These are phyloP conservation scores for Diospyros lotus DNA, from an alignment of 148 eudicot species.

Conservation along the genomic window DNA sequence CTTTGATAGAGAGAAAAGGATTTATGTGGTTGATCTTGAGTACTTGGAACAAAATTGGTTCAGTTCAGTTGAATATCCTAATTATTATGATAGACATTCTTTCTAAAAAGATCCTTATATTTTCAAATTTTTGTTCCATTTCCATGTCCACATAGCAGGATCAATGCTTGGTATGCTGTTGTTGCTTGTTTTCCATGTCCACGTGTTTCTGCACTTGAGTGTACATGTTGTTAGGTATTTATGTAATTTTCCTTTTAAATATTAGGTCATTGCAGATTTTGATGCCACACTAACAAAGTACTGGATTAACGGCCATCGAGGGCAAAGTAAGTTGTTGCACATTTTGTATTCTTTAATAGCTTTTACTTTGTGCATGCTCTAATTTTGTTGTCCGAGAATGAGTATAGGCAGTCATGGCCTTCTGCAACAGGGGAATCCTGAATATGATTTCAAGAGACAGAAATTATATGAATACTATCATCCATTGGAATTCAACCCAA, in stretches of 20 bases:
- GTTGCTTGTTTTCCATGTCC: neutral
- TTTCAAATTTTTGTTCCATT: neutral
- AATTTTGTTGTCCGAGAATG: constrained; percentile 20
- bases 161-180: neutral
- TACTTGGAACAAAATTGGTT: no score
- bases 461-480: constrained; percentile 71
- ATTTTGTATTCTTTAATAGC: neutral
- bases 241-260: constrained; percentile 14
- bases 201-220: neutral
- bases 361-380: neutral
- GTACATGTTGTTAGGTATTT: neutral
- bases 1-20: no score
- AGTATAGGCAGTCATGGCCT: constrained; percentile 79
- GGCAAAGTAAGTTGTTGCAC: constrained; percentile 57
- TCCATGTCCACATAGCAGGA: neutral
- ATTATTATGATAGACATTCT: neutral
- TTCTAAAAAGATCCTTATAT: neutral
- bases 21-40: no score
- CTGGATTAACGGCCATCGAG: constrained; percentile 71
- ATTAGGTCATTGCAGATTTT: constrained; percentile 90
- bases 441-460: constrained; percentile 72
- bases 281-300: constrained; percentile 81
- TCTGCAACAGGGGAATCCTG: constrained; percentile 78
- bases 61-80: neutral
- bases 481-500: constrained; percentile 81